These are phyloP conservation scores for Mycena galopus DNA, from an alignment of 768 basidiomycete species.

Conservation along the genomic window DNA sequence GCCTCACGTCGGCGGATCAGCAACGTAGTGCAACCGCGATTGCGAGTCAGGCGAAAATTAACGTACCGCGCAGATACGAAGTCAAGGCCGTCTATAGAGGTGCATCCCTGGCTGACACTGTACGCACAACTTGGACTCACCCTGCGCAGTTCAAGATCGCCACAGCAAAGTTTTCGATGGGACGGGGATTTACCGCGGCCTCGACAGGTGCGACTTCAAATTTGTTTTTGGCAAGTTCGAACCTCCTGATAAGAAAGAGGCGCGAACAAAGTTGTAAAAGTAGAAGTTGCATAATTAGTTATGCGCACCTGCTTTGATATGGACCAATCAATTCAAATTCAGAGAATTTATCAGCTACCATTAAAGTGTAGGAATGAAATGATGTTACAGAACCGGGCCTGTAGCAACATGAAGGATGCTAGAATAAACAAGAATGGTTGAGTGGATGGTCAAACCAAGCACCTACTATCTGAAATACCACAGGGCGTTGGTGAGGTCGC, in stretches of 20 bases:
- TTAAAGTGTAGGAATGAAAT: conserved; percentile 8
- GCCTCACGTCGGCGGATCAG: too few species aligned
- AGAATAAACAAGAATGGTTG: conserved; percentile 10
- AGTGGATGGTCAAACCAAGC: conserved; percentile 13
- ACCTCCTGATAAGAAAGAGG: background rate
- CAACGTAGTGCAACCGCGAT: too few species aligned
- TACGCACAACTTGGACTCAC: too few species aligned
- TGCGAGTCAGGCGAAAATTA: too few species aligned
- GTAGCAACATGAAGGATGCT: background rate
- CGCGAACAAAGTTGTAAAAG: background rate
- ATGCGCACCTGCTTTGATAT: too few species aligned
- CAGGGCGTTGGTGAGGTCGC: conserved; percentile 10
- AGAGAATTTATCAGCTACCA: conserved; percentile 8
- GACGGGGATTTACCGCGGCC: background rate
- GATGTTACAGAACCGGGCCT: background rate
- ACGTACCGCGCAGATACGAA: too few species aligned
- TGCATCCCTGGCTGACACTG: too few species aligned
- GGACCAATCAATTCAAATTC: background rate
- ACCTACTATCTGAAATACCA: conserved; percentile 9
- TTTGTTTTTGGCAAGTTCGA: conserved; percentile 1
- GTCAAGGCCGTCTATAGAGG: too few species aligned
- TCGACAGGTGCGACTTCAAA: background rate
- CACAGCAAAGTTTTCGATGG: too few species aligned
- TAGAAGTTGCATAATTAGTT: background rate
- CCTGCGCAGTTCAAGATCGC: too few species aligned